phyloP scores from a whole-genome alignment of 208 protist genomes.

The Angomonas desouzai region DNA sequence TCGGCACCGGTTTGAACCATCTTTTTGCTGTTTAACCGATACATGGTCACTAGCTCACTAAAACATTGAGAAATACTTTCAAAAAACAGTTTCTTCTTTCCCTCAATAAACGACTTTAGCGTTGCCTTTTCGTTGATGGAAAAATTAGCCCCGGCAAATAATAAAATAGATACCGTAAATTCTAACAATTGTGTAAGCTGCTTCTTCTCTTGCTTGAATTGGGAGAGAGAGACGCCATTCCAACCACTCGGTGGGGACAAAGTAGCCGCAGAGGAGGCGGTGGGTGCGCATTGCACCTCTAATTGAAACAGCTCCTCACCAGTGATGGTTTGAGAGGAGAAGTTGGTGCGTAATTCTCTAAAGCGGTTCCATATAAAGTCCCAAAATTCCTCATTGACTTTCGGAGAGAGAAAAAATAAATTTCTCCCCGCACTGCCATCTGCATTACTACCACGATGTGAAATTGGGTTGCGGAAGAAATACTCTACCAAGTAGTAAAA shows the following conservation, averaged over 20 bases:
- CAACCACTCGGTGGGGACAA: too few relatives aligned
- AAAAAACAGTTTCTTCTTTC: constrained; percentile 76
- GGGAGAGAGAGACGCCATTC: too few relatives aligned
- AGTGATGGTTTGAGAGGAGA: constrained; percentile 44
- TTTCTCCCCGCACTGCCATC: background rate
- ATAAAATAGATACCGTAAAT: constrained; percentile 5
- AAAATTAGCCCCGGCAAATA: background rate
- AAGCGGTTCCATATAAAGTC: constrained; percentile 81
- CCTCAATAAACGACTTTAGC: background rate
- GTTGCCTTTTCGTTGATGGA: background rate
- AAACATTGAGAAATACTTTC: constrained; percentile 88
- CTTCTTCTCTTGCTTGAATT: background rate
- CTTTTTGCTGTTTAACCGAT: constrained; percentile 57
- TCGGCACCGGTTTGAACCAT: constrained; percentile 3
- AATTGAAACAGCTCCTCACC: constrained; percentile 21
- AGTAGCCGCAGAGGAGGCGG: background rate
- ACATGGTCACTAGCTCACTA: constrained; percentile 68
- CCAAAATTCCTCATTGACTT: constrained; percentile 30
- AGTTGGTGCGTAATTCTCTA: constrained; percentile 74
- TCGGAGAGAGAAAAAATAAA: background rate
- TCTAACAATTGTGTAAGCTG: background rate
- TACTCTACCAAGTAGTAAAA: constrained; percentile 4
- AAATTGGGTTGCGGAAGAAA: constrained; percentile 1
- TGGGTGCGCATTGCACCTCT: background rate
- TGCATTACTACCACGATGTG: background rate